A percentile compares a stretch with the other conserved stretches of the same genome.
phyloP scores from a whole-genome alignment of 2,329 filamentous ascomycete genomes.

The Pestalotiopsis sp. region DNA sequence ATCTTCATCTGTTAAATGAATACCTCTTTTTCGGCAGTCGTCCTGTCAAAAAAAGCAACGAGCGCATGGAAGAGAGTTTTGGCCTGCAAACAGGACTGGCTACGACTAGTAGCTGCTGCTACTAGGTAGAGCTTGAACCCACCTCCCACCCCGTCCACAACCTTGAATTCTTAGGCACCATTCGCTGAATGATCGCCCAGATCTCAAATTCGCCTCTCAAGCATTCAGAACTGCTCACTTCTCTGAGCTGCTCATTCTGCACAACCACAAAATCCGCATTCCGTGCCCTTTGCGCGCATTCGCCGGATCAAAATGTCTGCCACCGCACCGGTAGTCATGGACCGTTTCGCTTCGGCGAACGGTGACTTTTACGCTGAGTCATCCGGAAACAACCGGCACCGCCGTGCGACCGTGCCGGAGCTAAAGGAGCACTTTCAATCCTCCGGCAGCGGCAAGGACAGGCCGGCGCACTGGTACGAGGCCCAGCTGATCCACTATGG shows the following conservation, averaged over 20 bases:
- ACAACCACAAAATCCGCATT: too few relatives aligned
- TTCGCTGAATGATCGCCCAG: neutral
- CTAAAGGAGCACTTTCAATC: slow-evolving; percentile 47
- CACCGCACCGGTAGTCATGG: slow-evolving; percentile 31
- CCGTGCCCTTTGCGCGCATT: neutral
- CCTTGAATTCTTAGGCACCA: neutral
- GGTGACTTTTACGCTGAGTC: slow-evolving; percentile 48
- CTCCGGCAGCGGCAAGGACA: slow-evolving; percentile 45
- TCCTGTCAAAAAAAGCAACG: neutral
- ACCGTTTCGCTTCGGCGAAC: slow-evolving; percentile 45
- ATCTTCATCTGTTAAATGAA: neutral
- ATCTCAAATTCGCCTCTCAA: neutral
- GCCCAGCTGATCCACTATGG: slow-evolving; percentile 67
- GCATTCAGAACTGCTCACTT: neutral
- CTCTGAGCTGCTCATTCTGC: neutral
- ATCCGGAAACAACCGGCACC: slow-evolving; percentile 46
- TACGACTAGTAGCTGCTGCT: too few relatives aligned
- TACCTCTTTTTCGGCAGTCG: neutral
- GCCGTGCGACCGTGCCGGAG: slow-evolving; percentile 46
- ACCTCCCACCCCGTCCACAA: neutral
- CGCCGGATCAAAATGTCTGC: slow-evolving; percentile 25
- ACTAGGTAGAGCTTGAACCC: neutral
- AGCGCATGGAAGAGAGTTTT: neutral
- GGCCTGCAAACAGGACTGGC: neutral
- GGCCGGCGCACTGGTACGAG: slow-evolving; percentile 63